Percentiles rank a stretch among this genome's conserved stretches.
These are phyloP conservation scores for Moricandia moricandioides DNA, from an alignment of 345 rosid species.

Conservation along the genomic window DNA sequence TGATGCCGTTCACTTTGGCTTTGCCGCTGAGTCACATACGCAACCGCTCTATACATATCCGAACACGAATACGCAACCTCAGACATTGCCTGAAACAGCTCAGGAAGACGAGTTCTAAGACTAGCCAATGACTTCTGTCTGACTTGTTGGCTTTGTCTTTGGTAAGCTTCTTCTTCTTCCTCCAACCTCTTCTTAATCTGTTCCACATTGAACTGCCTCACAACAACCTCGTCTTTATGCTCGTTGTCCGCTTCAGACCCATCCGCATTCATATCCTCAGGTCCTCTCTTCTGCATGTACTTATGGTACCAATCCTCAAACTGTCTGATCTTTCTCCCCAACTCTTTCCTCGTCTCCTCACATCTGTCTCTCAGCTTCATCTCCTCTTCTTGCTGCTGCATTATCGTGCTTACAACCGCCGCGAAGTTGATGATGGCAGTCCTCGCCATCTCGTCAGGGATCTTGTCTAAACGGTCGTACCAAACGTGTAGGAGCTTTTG, in stretches of 20 bases:
- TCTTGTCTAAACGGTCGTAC: conserved; percentile 56
- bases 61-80: conserved; percentile 53
- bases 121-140: conserved; percentile 76
- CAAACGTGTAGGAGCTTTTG: conserved; percentile 60
- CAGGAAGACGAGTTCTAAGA: conserved; percentile 68
- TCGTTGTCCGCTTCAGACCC: conserved; percentile 37
- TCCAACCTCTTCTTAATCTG: conserved; percentile 47
- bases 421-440: conserved; percentile 58
- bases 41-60: conserved; percentile 37
- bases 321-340: conserved; percentile 48
- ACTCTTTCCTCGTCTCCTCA: conserved; percentile 59
- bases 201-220: conserved; percentile 52
- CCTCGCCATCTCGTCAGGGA: conserved; percentile 72
- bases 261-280: conserved; percentile 52
- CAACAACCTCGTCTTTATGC: conserved; percentile 46
- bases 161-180: conserved; percentile 67
- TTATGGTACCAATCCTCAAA: conserved; percentile 69
- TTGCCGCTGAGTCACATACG: conserved; percentile 26
- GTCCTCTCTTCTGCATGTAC: conserved; percentile 45
- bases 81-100: conserved; percentile 60
- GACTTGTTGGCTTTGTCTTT: conserved; percentile 60
- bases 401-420: conserved; percentile 58
- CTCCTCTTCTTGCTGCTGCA: conserved; percentile 68
- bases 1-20: conserved; percentile 34
- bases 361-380: conserved; percentile 54